Conservation (phyloP, 202 grass and related monocot genomes). For the Dendrocalamus latiflorus region DNA sequence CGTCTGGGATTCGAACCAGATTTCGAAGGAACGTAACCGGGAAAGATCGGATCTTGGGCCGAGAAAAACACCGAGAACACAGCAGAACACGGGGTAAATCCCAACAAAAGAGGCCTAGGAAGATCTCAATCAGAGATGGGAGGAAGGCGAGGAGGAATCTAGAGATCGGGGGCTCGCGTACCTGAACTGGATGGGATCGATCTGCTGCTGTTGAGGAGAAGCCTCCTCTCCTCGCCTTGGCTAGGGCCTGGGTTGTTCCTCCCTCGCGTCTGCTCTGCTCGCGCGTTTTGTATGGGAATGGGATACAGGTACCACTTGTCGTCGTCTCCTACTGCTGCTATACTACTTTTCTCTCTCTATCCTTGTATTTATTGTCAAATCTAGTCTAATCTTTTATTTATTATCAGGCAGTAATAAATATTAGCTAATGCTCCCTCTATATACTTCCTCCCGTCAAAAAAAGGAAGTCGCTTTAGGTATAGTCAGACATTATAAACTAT, state of each 20-base stretch:
- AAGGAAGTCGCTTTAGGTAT: too few species aligned
- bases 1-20: not conserved
- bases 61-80: not conserved
- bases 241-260: not conserved
- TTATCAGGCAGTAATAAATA: not conserved
- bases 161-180: not conserved
- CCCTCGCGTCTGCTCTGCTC: too few species aligned
- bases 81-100: not conserved
- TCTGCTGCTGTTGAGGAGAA: not conserved
- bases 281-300: too few species aligned
- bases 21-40: not conserved
- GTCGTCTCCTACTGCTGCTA: not conserved
- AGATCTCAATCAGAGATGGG: not conserved
- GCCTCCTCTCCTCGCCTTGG: not conserved
- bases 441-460: too few species aligned
- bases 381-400: not conserved
- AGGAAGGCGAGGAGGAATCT: not conserved
- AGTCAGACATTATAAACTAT: too few species aligned
- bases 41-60: not conserved
- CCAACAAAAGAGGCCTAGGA: not conserved
- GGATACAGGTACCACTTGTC: too few species aligned
- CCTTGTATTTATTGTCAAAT: not conserved
- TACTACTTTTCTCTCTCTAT: not conserved
- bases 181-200: not conserved
- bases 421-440: not conserved